Percentiles rank a stretch among this genome's conserved stretches.
These are phyloP conservation scores for Botrytis aclada DNA, from an alignment of 2,329 filamentous ascomycete species.

Conservation along the genomic window DNA sequence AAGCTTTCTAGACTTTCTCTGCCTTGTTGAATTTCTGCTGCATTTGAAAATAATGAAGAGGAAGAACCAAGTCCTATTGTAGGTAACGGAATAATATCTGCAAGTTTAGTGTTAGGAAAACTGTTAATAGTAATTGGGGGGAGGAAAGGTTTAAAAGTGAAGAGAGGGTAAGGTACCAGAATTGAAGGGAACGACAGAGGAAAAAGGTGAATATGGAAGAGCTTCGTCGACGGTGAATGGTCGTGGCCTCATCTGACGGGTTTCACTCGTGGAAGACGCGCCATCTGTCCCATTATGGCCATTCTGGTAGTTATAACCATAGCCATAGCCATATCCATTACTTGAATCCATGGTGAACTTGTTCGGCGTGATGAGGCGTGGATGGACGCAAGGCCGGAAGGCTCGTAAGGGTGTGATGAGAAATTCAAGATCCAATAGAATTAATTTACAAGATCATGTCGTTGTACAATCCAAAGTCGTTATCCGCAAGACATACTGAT, in stretches of 20 bases:
- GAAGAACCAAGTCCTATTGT: slow-evolving; percentile 53
- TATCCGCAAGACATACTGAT: background rate
- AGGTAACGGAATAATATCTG: slow-evolving; percentile 66
- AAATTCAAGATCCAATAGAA: background rate
- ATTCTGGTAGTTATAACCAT: slow-evolving; percentile 6
- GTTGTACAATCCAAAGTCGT: background rate
- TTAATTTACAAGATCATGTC: background rate
- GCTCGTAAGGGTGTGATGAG: background rate
- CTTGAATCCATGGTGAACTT: slow-evolving; percentile 13
- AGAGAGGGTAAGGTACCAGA: slow-evolving; percentile 51
- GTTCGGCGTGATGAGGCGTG: background rate
- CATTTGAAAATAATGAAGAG: slow-evolving; percentile 50
- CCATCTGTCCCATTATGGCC: slow-evolving; percentile 3
- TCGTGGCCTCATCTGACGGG: slow-evolving; percentile 34
- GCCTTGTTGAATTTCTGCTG: slow-evolving; percentile 51
- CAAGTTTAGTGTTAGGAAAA: slow-evolving; percentile 25
- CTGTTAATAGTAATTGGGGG: slow-evolving; percentile 11
- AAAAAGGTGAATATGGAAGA: slow-evolving; percentile 78
- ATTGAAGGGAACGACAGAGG: slow-evolving; percentile 74
- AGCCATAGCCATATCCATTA: slow-evolving; percentile 5
- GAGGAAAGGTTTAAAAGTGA: background rate
- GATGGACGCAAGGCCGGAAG: slow-evolving; percentile 8
- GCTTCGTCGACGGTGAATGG: slow-evolving; percentile 69
- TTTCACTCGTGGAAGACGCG: background rate
- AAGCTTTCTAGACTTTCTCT: slow-evolving; percentile 60